These are phyloP conservation scores for Aspergillus sp. DNA, from an alignment of 2,329 filamentous ascomycete species.

Conservation along the genomic window DNA sequence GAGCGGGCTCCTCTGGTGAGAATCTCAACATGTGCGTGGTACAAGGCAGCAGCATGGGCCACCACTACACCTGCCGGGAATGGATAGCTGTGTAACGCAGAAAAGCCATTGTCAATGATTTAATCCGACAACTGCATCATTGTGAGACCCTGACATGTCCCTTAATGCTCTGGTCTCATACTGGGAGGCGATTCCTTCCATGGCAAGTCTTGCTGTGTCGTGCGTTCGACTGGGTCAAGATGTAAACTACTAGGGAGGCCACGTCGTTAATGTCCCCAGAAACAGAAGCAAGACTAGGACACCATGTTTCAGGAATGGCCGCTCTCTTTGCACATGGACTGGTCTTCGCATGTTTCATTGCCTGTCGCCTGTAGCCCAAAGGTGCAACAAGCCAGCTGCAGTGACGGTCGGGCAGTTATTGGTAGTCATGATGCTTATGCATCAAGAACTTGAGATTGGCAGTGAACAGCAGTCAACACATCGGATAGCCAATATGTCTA, in stretches of 20 bases:
- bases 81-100: slow-evolving; percentile 9
- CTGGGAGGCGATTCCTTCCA: background rate
- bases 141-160: background rate
- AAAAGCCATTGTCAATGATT: background rate
- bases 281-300: background rate
- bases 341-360: slow-evolving; percentile 40
- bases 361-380: slow-evolving; percentile 46
- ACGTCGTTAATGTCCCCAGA: background rate
- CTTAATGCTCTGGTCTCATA: too few relatives aligned
- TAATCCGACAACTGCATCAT: background rate
- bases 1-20: background rate
- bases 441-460: slow-evolving; percentile 47
- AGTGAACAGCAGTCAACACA: slow-evolving; percentile 49
- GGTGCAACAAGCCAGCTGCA: slow-evolving; percentile 52
- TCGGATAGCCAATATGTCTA: slow-evolving; percentile 53
- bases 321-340: slow-evolving; percentile 42
- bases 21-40: slow-evolving; percentile 1
- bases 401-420: slow-evolving; percentile 55
- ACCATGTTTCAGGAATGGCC: slow-evolving; percentile 46
- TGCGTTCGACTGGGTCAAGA: background rate
- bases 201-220: background rate
- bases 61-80: slow-evolving; percentile 5
- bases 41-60: slow-evolving; percentile 8
- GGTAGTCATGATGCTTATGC: slow-evolving; percentile 48
- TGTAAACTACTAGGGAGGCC: background rate